phyloP scores from a whole-genome alignment of 2,329 filamentous ascomycete species.

The Aspergillus fumigatiaffinis region DNA sequence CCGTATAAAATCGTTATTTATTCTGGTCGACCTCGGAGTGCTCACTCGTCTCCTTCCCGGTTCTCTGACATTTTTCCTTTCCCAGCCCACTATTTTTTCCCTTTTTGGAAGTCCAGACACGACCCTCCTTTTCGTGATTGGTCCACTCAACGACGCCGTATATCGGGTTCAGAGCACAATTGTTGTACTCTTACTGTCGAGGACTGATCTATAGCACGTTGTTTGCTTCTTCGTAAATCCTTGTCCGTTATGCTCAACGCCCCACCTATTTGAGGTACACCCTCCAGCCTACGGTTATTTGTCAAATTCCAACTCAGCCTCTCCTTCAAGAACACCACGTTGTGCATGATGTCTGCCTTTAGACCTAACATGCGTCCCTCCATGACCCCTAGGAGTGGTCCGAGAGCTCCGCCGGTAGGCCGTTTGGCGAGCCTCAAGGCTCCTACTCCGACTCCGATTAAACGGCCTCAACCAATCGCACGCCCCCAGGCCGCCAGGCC shows the following conservation, averaged over 20 bases:
- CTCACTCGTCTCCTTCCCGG: neutral
- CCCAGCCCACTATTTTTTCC: neutral
- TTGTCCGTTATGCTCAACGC: neutral
- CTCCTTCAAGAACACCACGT: neutral
- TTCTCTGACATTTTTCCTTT: neutral
- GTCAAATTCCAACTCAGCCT: neutral
- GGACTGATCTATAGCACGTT: neutral
- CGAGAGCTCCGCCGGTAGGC: slow-evolving; percentile 28
- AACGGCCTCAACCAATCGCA: slow-evolving; percentile 32
- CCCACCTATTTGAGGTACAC: neutral
- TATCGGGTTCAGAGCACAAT: neutral
- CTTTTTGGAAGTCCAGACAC: neutral
- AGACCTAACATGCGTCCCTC: slow-evolving; percentile 33
- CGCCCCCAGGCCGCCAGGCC: slow-evolving; percentile 28
- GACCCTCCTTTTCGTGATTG: neutral
- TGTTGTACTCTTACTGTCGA: neutral
- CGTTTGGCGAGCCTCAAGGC: slow-evolving; percentile 40
- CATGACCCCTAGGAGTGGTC: slow-evolving; percentile 22
- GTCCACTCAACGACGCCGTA: neutral
- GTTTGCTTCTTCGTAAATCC: neutral
- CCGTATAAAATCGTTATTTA: neutral
- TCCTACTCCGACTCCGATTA: slow-evolving; percentile 35
- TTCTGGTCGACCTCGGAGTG: neutral
- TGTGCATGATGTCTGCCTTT: slow-evolving; percentile 27
- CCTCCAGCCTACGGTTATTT: neutral